These are phyloP conservation scores for Pinus albicaulis DNA, from an alignment of 75 land plant species.

Conservation along the genomic window DNA sequence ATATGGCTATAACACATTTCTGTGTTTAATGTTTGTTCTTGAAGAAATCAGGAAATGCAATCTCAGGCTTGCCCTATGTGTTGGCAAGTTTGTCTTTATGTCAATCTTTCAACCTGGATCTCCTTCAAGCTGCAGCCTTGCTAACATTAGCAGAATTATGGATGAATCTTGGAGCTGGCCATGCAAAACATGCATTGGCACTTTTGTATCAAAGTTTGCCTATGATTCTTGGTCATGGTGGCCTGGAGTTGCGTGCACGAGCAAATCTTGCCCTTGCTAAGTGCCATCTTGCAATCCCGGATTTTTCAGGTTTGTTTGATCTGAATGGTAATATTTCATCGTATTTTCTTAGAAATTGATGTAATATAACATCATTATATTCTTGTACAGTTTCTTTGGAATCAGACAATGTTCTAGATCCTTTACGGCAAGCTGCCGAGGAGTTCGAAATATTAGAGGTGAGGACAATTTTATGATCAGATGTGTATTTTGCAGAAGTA, in stretches of 20 bases:
- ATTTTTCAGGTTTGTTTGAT: conserved; percentile 53
- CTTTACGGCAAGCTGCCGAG: conserved; percentile 73
- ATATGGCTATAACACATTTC: background rate
- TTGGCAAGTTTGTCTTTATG: conserved; percentile 88
- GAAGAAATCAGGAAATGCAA: conserved; percentile 87
- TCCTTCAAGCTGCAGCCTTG: conserved; percentile 78
- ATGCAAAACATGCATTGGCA: conserved; percentile 59
- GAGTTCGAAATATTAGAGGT: conserved; percentile 79
- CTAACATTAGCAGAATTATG: conserved; percentile 91
- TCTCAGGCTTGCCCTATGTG: conserved; percentile 90
- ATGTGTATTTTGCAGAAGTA: background rate
- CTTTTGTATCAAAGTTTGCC: conserved; percentile 78
- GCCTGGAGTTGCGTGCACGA: conserved; percentile 81
- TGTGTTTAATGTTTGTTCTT: background rate
- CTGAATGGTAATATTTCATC: background rate
- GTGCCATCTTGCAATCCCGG: conserved; percentile 69
- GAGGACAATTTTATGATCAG: conserved; percentile 3
- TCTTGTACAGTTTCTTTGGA: conserved; percentile 46
- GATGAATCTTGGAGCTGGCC: conserved; percentile 75
- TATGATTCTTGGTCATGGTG: conserved; percentile 94
- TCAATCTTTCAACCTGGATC: conserved; percentile 86
- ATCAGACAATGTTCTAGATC: conserved; percentile 66
- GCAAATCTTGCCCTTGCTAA: conserved; percentile 79
- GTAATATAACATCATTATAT: conserved; percentile 1
- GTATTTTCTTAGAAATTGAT: background rate